Evolutionary conservation across 768 basidiomycete species (phyloP), one percentile per base, ranked within the genome.

Genomic region (Collybia mongolica): DNA sequence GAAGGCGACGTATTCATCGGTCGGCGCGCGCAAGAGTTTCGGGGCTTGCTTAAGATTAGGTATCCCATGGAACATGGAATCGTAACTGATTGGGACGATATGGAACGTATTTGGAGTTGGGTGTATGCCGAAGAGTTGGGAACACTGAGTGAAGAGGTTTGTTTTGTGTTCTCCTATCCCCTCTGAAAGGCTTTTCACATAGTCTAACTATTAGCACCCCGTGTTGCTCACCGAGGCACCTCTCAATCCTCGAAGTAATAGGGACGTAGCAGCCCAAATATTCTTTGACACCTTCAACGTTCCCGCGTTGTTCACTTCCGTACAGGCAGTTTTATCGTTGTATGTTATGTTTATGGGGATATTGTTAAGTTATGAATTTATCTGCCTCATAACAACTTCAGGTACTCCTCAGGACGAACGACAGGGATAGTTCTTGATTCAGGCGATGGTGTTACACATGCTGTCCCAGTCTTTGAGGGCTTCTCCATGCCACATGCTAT

Each of bases 281-380:
- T 96, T 99, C 73, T 99, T 98, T 68, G 97, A 99, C 65, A 98
- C 97, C 11, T 99, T 98, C 82, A 99, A 99, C 66, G 97, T 98
- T 24, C 97, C 97, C 24, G 97, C 97, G 4, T 73, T 99, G 49
- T 98, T 93, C 72, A 94, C 88, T 32, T 95, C 93, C 38, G 93
- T 99, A 3, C 97, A 99, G 71, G 97, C 97, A 18, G 96, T 99
- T 17, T 74, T 99, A 44, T 93, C 94, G 54, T 72, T 99, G 94
- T 98, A 64, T 65, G 90, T 75, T 44, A 12, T 41, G 36, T 39
- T 47, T 32, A n/a, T 40, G 23, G 6, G 53, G 36, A 42, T 19
- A 48, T 19, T 9, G n/a, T 17, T 39, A 39, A 22, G 23, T 24
- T 28, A 22, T 24, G 39, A 59, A 54, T 61, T 53, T 39, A 44